Base-by-base conservation (phyloP, 2,329 filamentous ascomycete genomes). In the Diplodia intermedia region DNA sequence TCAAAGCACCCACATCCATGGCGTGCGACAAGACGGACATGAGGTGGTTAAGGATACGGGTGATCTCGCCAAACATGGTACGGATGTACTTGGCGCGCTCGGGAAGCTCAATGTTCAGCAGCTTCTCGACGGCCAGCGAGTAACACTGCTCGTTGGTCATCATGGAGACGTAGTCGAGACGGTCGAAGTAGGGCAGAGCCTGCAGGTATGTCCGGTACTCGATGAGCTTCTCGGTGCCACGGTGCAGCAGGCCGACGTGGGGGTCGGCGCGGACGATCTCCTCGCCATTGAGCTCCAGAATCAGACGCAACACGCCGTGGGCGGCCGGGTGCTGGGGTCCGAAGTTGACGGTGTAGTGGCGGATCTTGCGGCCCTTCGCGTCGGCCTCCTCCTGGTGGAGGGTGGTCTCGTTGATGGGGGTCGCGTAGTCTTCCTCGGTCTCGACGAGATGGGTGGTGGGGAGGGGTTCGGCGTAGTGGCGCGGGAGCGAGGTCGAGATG, bases 71-170 rank as follows among this genome's bases (percentile, higher is more conserved):
- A 80, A 99, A 99, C 84, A 99, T 0, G 40, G 94, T 98, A 73
- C 95, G 89, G 78, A 99, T 99, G 85, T 90, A 99, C 85, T 99
- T 98, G 75, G 95, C 95, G 77, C 95, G 88, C 72, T 95, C 91
- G 29, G 95, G 95, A 71, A 99, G 92, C 80, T 99, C 96, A 72
- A 99, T 86, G 81, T 99, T 99, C 76, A 99, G 86, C 70, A 99
- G 87, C 86, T 99, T 99, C 87, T 99, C 95, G 67, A 98, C 94
- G 23, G 93, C 95, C 72, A 99, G 87, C 47, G 93, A 89, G 82
- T 93, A 99, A 79, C 93, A 97, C 83, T 99, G 95, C 86, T 99
- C 95, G 82, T 99, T 99, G 77, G 95, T 99, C 95, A 99, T 99
- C 96, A 99, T 99, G 76, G 93, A 97, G 74, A 97, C 94, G 82